Base-by-base conservation (phyloP, 345 rosid species). In the Laguncularia racemosa region DNA sequence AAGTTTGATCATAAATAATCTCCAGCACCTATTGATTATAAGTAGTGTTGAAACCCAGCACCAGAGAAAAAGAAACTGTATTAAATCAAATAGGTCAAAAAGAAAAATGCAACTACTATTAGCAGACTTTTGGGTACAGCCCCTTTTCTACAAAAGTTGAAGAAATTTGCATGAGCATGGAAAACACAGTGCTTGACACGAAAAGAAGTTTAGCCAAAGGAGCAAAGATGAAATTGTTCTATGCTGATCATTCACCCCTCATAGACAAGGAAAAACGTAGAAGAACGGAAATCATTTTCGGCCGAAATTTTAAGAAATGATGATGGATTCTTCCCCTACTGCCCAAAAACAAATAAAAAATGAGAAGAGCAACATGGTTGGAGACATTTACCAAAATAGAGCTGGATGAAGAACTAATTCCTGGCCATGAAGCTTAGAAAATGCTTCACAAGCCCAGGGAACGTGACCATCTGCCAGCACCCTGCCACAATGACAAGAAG, bases 391-490 rank as follows among this genome's bases (percentile, higher is more conserved):
- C 99, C 88, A 78, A 56, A 78, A 75, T 46, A 85, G 79, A 48
- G 84, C 50, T 13, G 84, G 72, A 53, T 74, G 66, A 44, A 17
- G 20, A 14, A 74, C 61, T 62, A 93, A 74, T 48, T 79, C 76
- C 58, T 59, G 67, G 26, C 81, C 76, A 66, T 89, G 88, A 63
- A 79, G 72, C 62, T 78, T 78, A 23, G 96, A 73, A 71, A 93
- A 87, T 6, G 95, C 96, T 65, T 85, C 96, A 6, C 95, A 93
- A 20, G 92, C 95, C 99, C 97, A 87, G 16, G 97, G 78, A 53
- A 89, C 74, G 26, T 90, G 99, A 46, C 92, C 84, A 67, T 93
- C 99, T 1, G 92, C 97, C 46, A 81, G 56, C 44, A 93, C 84
- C 64, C 96, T 93, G 83, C 58, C 62, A 73, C 40, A 52, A 21